Percentiles rank a stretch among this genome's conserved stretches.
phyloP scores from a whole-genome alignment of 768 basidiomycete genomes.

The Albatrellus ellisii region DNA sequence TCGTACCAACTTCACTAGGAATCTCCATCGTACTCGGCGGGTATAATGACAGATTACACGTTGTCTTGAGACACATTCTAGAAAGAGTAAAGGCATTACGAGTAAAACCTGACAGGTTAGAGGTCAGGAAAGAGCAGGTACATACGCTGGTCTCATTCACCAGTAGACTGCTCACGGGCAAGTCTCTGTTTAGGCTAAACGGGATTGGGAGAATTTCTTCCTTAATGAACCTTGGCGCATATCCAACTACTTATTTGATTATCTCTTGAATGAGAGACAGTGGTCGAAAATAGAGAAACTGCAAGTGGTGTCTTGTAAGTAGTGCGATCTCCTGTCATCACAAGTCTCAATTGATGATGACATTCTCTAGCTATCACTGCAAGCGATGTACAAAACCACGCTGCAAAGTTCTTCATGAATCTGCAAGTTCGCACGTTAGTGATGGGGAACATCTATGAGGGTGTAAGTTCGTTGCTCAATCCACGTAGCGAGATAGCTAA shows the following conservation, averaged over 20 bases:
- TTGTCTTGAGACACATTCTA: conserved; percentile 60
- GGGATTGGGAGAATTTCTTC: conserved; percentile 79
- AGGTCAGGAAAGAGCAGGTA: conserved; percentile 79
- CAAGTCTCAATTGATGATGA: neutral
- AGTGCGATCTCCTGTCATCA: neutral
- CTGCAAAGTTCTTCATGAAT: conserved; percentile 41
- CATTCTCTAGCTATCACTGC: conserved; percentile 47
- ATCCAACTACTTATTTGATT: conserved; percentile 62
- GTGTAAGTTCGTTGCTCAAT: conserved; percentile 35
- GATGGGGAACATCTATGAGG: conserved; percentile 73
- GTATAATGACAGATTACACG: conserved; percentile 84
- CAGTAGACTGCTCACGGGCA: neutral
- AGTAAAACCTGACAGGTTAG: conserved; percentile 59
- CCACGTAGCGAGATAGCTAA: neutral
- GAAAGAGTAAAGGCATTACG: conserved; percentile 51
- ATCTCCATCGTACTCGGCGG: conserved; percentile 60
- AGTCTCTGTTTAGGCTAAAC: conserved; percentile 37
- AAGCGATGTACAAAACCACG: conserved; percentile 57
- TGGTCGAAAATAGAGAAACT: conserved; percentile 75
- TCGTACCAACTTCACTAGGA: conserved; percentile 50
- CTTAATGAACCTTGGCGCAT: conserved; percentile 73
- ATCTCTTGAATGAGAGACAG: conserved; percentile 55
- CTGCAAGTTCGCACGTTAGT: conserved; percentile 63
- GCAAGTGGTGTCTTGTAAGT: conserved; percentile 58
- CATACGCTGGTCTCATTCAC: conserved; percentile 8